Base-by-base conservation (phyloP, 2,329 filamentous ascomycete genomes). In the Dothidotthia symphoricarpi region DNA sequence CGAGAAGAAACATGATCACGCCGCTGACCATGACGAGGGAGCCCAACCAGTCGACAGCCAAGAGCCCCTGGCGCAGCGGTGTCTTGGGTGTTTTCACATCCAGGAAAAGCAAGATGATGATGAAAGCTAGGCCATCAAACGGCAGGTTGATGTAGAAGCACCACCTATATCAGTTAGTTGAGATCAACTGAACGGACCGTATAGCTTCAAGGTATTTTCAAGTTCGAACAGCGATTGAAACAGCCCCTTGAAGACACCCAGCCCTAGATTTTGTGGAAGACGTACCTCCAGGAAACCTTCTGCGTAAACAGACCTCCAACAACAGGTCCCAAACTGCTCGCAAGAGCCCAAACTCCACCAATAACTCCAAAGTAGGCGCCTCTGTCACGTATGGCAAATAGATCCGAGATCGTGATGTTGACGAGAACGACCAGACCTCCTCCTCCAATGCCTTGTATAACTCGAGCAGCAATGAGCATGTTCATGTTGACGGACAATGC, bases 1-100 rank as follows among this genome's bases (percentile, higher is more conserved):
- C 90, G 28, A 95, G 80, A 3, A 95, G 78, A 49, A 95, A 75
- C 86, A 95, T 91, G 14, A 94, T 73, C 0, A 86, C 90, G 14
- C 84, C 87, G 28, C 85, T 85, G 16, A 90, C 77, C 59, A 94
- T 80, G 19, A 77, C 69, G 9, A 84, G 36, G 1, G 77, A 80
- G 1, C 85, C 86, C 5, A 78, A 51, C 81, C 81, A 84, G 62
- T 83, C 81, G 44, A 84, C 80, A 0, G 79, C 79, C 44, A 77
- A 78, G 7, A 87, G 66, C 0, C 84, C 84, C 26, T 78, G 69
- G 41, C 70, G 65, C 2, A 86, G 62, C 0, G 81, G 77, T 1
- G 83, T 86, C 24, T 73, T 75, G 0, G 84, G 83, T 3, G 79
- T 83, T 35, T 84, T 76, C n/a, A 87, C 63, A 51, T 85, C 77